Conservation (phyloP, 257 asterid genomes). For the Solanum raphanifolium region DNA sequence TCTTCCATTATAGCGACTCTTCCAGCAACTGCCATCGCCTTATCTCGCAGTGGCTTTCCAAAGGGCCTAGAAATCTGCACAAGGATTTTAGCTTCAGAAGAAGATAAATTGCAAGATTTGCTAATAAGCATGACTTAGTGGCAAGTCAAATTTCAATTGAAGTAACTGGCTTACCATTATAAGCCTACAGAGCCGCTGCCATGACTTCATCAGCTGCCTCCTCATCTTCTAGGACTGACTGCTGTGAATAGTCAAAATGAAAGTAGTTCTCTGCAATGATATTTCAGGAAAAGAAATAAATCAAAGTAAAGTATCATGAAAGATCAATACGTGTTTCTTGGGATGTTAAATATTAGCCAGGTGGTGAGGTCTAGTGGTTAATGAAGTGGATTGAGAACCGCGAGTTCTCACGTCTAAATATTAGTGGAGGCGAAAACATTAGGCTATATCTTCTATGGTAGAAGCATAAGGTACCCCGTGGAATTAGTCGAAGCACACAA, state of each 20-base stretch:
- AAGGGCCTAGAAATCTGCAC: slow-evolving; percentile 30
- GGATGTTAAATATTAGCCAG: not conserved
- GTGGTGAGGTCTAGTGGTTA: not conserved
- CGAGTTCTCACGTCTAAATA: not conserved
- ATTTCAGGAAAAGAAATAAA: not conserved
- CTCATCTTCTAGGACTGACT: slow-evolving; percentile 16
- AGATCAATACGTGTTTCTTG: not conserved
- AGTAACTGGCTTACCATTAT: slow-evolving; percentile 23
- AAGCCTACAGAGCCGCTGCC: slow-evolving; percentile 43
- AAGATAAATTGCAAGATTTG: not conserved
- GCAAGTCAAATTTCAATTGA: not conserved
- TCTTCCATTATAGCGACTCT: slow-evolving; percentile 42
- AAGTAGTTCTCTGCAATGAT: not conserved
- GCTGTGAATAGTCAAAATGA: not conserved
- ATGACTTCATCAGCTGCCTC: slow-evolving; percentile 26
- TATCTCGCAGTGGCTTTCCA: slow-evolving; percentile 36
- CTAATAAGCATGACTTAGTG: not conserved
- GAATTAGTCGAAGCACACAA: not conserved
- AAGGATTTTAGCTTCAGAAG: not conserved
- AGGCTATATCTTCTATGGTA: not conserved
- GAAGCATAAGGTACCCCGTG: not conserved
- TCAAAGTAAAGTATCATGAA: not conserved
- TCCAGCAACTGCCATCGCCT: slow-evolving; percentile 66
- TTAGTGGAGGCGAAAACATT: not conserved
- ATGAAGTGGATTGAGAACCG: not conserved